Conservation (phyloP, 768 basidiomycete genomes). For the Rhizopogon salebrosus region DNA sequence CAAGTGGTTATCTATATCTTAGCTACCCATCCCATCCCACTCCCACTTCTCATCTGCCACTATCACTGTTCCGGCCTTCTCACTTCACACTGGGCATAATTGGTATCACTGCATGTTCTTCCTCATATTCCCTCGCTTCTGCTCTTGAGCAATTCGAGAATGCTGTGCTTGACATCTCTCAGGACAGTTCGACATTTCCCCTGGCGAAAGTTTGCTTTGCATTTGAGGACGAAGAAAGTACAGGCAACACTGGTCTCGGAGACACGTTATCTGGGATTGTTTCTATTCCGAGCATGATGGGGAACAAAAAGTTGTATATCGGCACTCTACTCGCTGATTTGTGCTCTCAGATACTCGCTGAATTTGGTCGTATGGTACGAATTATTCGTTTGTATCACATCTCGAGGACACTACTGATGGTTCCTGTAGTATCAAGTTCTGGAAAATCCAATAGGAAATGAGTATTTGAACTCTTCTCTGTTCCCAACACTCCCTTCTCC, state of each 20-base stretch:
- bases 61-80: constrained; percentile 73
- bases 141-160: constrained; percentile 65
- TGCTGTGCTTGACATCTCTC: constrained; percentile 59
- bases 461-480: constrained; percentile 69
- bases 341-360: constrained; percentile 80
- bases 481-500: constrained; percentile 59
- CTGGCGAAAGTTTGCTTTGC: constrained; percentile 80
- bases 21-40: constrained; percentile 73
- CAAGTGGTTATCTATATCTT: constrained; percentile 79
- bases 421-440: constrained; percentile 60
- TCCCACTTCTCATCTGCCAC: constrained; percentile 56
- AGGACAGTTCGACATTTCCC: constrained; percentile 63
- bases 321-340: constrained; percentile 86
- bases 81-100: constrained; percentile 86
- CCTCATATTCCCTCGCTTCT: constrained; percentile 45
- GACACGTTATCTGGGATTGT: constrained; percentile 60
- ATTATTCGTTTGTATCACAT: constrained; percentile 1
- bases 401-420: constrained; percentile 2
- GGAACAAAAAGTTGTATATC: constrained; percentile 83
- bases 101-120: constrained; percentile 73
- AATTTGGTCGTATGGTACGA: constrained; percentile 81
- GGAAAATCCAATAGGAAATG: constrained; percentile 82
- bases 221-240: constrained; percentile 63
- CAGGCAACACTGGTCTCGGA: constrained; percentile 49
- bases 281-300: constrained; percentile 80